Evolutionary conservation across 2,329 filamentous ascomycete genomes (phyloP).

Genomic region (Arthrobotrys iridis): DNA sequence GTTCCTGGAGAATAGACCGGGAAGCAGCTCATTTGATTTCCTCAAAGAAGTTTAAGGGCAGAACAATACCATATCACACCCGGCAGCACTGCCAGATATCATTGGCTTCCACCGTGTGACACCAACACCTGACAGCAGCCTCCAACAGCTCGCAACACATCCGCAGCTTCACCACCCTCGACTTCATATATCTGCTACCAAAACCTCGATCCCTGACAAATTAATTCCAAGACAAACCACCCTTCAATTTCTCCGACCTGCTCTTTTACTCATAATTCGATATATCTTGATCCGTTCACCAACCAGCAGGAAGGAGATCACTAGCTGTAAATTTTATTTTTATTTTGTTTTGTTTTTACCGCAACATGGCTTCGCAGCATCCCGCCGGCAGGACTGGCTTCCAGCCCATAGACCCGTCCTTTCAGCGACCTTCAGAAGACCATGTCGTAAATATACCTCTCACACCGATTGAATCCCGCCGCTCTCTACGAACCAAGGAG

Average conservation of each 20-base stretch:
- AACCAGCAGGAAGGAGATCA: constrained; percentile 15
- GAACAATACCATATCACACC: too few species aligned
- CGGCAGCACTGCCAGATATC: constrained; percentile 9
- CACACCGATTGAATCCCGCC: constrained; percentile 64
- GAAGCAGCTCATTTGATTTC: background rate
- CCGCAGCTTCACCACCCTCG: background rate
- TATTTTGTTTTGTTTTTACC: too few species aligned
- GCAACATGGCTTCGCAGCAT: constrained; percentile 46
- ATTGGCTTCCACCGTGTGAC: constrained; percentile 50
- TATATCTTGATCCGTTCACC: constrained; percentile 25
- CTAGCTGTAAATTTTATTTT: too few species aligned
- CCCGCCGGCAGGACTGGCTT: constrained; percentile 45
- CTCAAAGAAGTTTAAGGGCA: constrained; percentile 1
- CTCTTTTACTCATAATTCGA: background rate
- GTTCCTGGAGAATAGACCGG: constrained; percentile 37
- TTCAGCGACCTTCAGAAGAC: constrained; percentile 53
- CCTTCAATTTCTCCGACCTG: background rate
- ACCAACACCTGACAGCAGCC: constrained; percentile 47
- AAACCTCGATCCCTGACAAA: constrained; percentile 10
- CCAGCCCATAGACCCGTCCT: constrained; percentile 38
- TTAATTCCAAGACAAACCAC: background rate
- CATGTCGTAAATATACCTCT: constrained; percentile 67
- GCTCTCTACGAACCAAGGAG: constrained; percentile 36
- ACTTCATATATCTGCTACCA: constrained; percentile 20
- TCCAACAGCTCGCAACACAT: constrained; percentile 47